Percentiles rank a stretch among this genome's conserved stretches.
These are phyloP conservation scores for Ogataea paradorogensis DNA, from an alignment of 805 yeast genomes.

Conservation along the genomic window DNA sequence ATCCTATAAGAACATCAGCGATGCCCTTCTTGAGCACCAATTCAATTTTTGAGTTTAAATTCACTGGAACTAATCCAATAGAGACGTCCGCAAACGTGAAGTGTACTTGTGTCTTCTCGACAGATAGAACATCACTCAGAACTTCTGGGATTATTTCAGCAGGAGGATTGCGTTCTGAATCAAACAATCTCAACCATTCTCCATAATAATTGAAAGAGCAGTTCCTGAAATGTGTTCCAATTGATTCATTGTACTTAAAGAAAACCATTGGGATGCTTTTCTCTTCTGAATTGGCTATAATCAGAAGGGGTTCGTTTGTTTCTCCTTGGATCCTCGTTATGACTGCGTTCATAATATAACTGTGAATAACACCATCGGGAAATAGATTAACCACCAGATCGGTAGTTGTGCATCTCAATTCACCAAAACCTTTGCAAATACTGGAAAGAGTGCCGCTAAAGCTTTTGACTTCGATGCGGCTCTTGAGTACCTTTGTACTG, in stretches of 20 bases:
- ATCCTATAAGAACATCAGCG: conserved; percentile 41
- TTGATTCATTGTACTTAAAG: conserved; percentile 35
- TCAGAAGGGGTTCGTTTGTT: conserved; percentile 31
- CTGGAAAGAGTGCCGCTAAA: conserved; percentile 16
- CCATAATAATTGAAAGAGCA: conserved; percentile 56
- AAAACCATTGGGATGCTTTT: conserved; percentile 39
- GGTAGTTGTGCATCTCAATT: conserved; percentile 19
- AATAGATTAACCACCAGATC: conserved; percentile 19
- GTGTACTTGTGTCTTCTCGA: conserved; percentile 17
- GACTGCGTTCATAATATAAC: conserved; percentile 13
- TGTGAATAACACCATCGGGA: conserved; percentile 15
- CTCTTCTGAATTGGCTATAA: conserved; percentile 34
- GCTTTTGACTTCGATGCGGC: conserved; percentile 14
- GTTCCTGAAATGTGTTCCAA: conserved; percentile 47
- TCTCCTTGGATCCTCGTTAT: conserved; percentile 8
- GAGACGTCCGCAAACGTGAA: conserved; percentile 49
- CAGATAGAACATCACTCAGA: background rate
- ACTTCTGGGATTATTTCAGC: background rate
- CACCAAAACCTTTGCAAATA: conserved; percentile 35
- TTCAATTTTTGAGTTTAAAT: conserved; percentile 51
- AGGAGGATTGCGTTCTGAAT: conserved; percentile 9
- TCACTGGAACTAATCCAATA: conserved; percentile 62
- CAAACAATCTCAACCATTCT: conserved; percentile 50
- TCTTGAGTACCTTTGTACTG: conserved; percentile 13
- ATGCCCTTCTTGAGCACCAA: conserved; percentile 53